A percentile compares a stretch with the other conserved stretches of the same genome.
Conservation (phyloP, 768 basidiomycete genomes). For the Mycena venus region DNA sequence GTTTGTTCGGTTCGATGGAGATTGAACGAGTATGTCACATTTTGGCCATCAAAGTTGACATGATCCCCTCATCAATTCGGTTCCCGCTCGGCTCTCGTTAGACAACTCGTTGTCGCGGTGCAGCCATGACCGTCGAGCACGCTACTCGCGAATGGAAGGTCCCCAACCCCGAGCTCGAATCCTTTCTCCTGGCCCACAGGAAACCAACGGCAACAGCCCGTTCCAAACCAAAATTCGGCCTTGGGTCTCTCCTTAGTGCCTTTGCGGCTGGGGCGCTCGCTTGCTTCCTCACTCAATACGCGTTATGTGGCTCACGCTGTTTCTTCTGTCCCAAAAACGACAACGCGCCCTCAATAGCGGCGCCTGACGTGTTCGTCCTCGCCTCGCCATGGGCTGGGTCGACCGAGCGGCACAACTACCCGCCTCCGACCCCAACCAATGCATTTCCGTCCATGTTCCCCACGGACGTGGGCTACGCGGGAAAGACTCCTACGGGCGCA, state of each 20-base stretch:
- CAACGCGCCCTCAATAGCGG: not conserved
- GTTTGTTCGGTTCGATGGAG: not conserved
- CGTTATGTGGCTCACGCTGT: constrained; percentile 57
- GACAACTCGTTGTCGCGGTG: not conserved
- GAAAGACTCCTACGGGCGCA: constrained; percentile 85
- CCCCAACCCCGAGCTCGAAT: not conserved
- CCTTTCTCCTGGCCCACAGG: not conserved
- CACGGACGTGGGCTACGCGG: constrained; percentile 80
- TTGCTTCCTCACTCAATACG: constrained; percentile 64
- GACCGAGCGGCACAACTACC: constrained; percentile 76
- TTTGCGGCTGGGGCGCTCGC: constrained; percentile 68
- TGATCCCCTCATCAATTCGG: not conserved
- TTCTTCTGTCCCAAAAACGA: constrained; percentile 40
- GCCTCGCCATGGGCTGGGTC: constrained; percentile 82
- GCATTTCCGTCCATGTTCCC: constrained; percentile 81
- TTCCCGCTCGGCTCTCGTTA: not conserved
- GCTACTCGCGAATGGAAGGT: not conserved
- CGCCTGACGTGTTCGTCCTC: constrained; percentile 41
- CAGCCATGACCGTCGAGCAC: not conserved
- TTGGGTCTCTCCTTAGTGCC: constrained; percentile 57
- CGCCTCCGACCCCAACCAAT: constrained; percentile 84
- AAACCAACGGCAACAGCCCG: not conserved
- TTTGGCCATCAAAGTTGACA: not conserved
- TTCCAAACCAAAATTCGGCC: constrained; percentile 44
- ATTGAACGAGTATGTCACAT: not conserved